Percentiles rank a stretch among this genome's conserved stretches.
phyloP scores from a whole-genome alignment of 2,329 filamentous ascomycete genomes.

The Fusarium pininemorale region DNA sequence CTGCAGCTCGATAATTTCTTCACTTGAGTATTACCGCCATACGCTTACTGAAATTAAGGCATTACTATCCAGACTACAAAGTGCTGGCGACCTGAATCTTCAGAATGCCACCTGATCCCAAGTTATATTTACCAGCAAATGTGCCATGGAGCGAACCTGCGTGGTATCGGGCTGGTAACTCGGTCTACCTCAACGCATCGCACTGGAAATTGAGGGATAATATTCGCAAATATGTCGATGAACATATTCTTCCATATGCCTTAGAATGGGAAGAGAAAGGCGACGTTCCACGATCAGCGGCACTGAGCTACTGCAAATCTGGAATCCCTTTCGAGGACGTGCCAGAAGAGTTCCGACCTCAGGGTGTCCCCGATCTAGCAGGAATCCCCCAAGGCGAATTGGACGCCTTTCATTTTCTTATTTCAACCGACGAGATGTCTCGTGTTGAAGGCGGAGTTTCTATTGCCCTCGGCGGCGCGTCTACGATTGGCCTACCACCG shows the following conservation, averaged over 20 bases:
- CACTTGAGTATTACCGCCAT: fast-evolving
- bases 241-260: background rate
- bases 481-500: background rate
- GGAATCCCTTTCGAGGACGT: background rate
- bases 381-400: background rate
- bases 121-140: background rate
- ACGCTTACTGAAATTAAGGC: fast-evolving
- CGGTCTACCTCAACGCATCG: background rate
- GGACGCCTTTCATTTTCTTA: background rate
- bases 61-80: fast-evolving
- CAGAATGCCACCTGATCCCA: background rate
- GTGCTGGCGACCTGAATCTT: background rate
- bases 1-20: no score
- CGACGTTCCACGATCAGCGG: background rate
- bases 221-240: background rate
- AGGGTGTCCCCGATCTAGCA: background rate
- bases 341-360: background rate
- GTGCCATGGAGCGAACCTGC: background rate
- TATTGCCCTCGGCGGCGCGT: background rate
- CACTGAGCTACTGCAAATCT: background rate
- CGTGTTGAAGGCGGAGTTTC: background rate
- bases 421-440: background rate
- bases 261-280: background rate
- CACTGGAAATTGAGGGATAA: background rate
- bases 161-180: background rate